These are phyloP conservation scores for Aureobasidium sp. DNA, from an alignment of 2,329 filamentous ascomycete genomes.

Conservation along the genomic window DNA sequence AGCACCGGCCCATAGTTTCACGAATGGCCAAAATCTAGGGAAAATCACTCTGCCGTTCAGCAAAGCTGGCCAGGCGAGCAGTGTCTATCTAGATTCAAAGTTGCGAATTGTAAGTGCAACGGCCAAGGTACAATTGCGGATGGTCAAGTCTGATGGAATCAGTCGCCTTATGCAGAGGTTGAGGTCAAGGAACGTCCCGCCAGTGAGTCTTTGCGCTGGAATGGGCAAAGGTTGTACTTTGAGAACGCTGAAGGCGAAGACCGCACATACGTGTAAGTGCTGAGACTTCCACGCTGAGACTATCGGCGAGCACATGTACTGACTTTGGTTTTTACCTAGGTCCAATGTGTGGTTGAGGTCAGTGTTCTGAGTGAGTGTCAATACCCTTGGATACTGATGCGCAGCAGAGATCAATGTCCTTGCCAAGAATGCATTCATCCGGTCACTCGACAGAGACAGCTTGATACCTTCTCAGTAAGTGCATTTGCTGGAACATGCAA, in stretches of 20 bases:
- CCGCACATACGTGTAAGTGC: conserved; percentile 5
- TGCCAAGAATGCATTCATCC: conserved; percentile 19
- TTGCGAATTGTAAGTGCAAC: conserved; percentile 3
- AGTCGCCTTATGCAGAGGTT: conserved; percentile 10
- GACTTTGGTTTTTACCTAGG: neutral
- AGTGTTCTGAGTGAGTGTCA: too few relatives aligned
- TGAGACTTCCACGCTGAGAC: neutral
- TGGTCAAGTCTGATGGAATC: neutral
- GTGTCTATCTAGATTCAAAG: neutral
- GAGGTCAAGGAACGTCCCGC: neutral
- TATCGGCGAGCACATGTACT: neutral
- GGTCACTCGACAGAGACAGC: conserved; percentile 18
- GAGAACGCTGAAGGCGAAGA: conserved; percentile 1
- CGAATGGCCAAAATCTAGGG: neutral
- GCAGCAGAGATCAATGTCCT: conserved; percentile 18
- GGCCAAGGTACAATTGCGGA: too few relatives aligned
- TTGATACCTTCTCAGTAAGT: conserved; percentile 17
- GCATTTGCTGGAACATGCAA: neutral
- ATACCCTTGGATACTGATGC: neutral
- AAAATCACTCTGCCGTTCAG: neutral
- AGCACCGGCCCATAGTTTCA: neutral
- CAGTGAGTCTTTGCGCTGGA: conserved; percentile 13
- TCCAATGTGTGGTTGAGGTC: conserved; percentile 16
- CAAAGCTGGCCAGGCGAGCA: neutral
- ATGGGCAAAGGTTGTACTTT: conserved; percentile 11